phyloP scores from a whole-genome alignment of 2,329 filamentous ascomycete genomes.

The Immersiporthe knoxdaviesiana region DNA sequence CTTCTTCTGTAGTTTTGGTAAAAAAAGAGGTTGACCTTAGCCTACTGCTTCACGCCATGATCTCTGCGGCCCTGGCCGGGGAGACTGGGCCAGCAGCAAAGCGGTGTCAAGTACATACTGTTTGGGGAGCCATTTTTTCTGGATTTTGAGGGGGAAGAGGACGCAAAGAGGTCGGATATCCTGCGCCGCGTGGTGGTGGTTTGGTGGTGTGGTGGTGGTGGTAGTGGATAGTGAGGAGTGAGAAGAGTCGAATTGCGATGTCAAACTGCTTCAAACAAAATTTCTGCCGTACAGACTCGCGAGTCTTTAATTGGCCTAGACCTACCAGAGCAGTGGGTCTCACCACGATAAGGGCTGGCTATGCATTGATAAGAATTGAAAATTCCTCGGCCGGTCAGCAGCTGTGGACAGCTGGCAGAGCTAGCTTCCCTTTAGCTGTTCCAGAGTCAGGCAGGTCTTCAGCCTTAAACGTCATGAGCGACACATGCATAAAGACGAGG shows the following conservation, averaged over 20 bases:
- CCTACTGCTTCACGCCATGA: conserved; percentile 84
- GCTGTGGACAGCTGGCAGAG: conserved; percentile 15
- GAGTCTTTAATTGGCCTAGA: neutral
- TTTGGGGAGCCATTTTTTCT: conserved; percentile 77
- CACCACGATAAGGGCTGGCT: conserved; percentile 19
- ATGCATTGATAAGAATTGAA: neutral
- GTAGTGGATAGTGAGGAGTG: conserved; percentile 15
- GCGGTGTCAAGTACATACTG: conserved; percentile 85
- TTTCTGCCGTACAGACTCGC: neutral
- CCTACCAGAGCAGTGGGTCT: neutral
- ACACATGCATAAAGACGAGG: neutral
- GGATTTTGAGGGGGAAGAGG: conserved; percentile 44
- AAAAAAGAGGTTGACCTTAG: conserved; percentile 69
- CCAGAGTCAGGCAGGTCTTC: too few species aligned
- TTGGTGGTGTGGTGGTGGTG: conserved; percentile 35
- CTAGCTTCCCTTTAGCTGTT: too few species aligned
- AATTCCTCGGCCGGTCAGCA: neutral
- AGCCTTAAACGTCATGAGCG: neutral
- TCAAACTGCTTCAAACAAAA: neutral
- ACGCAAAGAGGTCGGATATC: conserved; percentile 74
- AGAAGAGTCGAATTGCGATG: conserved; percentile 12
- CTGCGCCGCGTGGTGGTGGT: conserved; percentile 66
- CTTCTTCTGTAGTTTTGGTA: conserved; percentile 60
- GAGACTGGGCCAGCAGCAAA: conserved; percentile 86
- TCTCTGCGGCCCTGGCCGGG: conserved; percentile 41